phyloP scores from a whole-genome alignment of 805 yeast species.

The Metschnikowia orientalis region DNA sequence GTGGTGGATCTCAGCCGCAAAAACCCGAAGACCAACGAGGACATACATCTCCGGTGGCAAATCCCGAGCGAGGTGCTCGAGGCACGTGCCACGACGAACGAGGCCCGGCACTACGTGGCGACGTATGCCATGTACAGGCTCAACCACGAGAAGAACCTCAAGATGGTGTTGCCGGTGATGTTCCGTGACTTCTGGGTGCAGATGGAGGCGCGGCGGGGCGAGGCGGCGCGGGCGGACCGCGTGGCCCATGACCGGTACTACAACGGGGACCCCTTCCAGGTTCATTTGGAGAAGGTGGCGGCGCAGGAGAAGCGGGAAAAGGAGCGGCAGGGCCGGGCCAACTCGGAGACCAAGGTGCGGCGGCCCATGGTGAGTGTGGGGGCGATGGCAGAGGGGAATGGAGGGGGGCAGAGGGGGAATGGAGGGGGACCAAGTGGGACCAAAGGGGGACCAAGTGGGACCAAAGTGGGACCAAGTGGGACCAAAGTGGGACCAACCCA shows the following conservation, averaged over 20 bases:
- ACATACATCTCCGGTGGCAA: conserved; percentile 52
- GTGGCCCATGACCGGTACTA: conserved; percentile 49
- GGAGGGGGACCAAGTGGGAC: background rate
- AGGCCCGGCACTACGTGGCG: conserved; percentile 88
- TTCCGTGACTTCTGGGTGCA: conserved; percentile 77
- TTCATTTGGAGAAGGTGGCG: conserved; percentile 55
- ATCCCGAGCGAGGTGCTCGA: conserved; percentile 47
- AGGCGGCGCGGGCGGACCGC: conserved; percentile 43
- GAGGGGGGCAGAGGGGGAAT: background rate
- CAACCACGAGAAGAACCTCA: conserved; percentile 75
- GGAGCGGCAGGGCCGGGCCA: conserved; percentile 42
- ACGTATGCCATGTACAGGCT: conserved; percentile 80
- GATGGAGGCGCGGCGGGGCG: conserved; percentile 58
- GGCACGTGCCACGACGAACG: conserved; percentile 77
- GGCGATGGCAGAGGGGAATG: background rate
- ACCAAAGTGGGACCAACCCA: no score
- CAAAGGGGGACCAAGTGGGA: conserved; percentile 6
- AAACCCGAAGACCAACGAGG: conserved; percentile 77
- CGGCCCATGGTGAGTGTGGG: conserved; percentile 41
- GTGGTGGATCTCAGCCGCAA: conserved; percentile 61
- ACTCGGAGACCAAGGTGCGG: conserved; percentile 48
- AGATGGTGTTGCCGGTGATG: conserved; percentile 80
- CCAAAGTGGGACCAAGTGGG: background rate
- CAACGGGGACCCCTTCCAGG: conserved; percentile 72
- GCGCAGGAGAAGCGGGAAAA: conserved; percentile 39